Conservation (phyloP, 495 filamentous ascomycete species). For the Penicillium desertorum region DNA sequence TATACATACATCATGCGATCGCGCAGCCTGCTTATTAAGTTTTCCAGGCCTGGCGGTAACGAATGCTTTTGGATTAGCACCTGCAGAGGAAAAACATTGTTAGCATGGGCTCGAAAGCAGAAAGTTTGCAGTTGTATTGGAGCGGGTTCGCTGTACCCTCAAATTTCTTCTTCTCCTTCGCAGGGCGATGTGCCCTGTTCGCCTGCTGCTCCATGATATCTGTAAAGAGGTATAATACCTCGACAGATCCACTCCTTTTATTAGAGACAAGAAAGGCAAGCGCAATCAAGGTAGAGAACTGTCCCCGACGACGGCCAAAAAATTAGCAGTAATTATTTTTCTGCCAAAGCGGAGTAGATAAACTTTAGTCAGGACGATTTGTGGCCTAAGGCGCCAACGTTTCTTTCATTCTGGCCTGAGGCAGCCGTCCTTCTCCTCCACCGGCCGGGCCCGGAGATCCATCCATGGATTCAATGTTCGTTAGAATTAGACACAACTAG, state of each 20-base stretch:
- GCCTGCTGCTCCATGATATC: constrained; percentile 72
- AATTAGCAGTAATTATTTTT: constrained; percentile 22
- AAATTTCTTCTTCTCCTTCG: constrained; percentile 89
- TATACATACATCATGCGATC: constrained; percentile 80
- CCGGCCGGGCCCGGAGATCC: too few relatives aligned
- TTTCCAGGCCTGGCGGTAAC: constrained; percentile 81
- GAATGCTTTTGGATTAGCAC: constrained; percentile 89
- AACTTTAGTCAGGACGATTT: neutral
- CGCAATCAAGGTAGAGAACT: constrained; percentile 11
- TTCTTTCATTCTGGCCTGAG: neutral
- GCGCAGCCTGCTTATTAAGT: constrained; percentile 76
- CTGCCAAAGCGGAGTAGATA: constrained; percentile 9
- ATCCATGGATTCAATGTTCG: too few relatives aligned
- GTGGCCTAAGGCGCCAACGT: neutral
- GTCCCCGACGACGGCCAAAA: constrained; percentile 26
- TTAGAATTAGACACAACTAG: too few relatives aligned
- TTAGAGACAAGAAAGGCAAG: constrained; percentile 15
- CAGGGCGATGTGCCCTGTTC: constrained; percentile 82
- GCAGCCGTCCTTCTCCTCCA: neutral
- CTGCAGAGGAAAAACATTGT: constrained; percentile 38
- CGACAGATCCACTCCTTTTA: constrained; percentile 26
- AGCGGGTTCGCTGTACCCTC: constrained; percentile 40
- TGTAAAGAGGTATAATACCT: constrained; percentile 37
- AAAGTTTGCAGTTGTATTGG: constrained; percentile 19
- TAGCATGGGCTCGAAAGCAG: constrained; percentile 16